Evolutionary conservation across 768 basidiomycete genomes (phyloP).

Genomic region (Phlegmacium glaucopus): DNA sequence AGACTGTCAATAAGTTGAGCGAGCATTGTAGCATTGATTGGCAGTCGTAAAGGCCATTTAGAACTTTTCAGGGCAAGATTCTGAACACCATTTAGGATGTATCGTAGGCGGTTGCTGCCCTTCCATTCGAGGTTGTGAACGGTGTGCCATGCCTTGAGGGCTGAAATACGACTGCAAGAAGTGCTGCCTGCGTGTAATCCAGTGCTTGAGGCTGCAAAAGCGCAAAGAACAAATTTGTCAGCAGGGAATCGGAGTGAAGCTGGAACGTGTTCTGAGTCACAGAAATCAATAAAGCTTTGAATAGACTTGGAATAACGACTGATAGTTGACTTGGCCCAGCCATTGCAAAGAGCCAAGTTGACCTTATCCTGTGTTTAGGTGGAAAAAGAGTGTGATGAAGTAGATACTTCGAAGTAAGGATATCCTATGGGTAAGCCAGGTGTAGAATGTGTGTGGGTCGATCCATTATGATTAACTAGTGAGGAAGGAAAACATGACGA

Average conservation of each 20-base stretch:
- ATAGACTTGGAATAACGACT: slow-evolving; percentile 6
- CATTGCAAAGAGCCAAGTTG: slow-evolving; percentile 1
- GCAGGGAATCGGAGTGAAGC: slow-evolving; percentile 15
- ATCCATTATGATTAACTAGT: neutral
- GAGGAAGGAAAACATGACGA: too few species aligned
- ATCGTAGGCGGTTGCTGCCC: slow-evolving; percentile 13
- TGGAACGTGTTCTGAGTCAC: slow-evolving; percentile 16
- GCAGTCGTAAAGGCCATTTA: slow-evolving; percentile 10
- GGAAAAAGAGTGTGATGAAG: neutral
- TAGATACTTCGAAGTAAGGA: too few species aligned
- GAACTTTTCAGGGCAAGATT: slow-evolving; percentile 21
- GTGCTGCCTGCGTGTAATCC: slow-evolving; percentile 18
- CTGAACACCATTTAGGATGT: slow-evolving; percentile 19
- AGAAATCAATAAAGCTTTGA: slow-evolving; percentile 14
- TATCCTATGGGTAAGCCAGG: neutral
- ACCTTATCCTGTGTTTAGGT: neutral
- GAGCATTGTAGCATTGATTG: slow-evolving; percentile 21
- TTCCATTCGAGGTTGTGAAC: slow-evolving; percentile 21
- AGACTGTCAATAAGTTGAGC: slow-evolving; percentile 11
- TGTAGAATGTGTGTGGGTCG: too few species aligned
- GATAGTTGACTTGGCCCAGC: slow-evolving; percentile 12
- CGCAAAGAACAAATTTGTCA: slow-evolving; percentile 22
- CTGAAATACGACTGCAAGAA: slow-evolving; percentile 19
- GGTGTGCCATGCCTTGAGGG: slow-evolving; percentile 31
- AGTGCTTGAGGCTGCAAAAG: slow-evolving; percentile 22